phyloP scores from a whole-genome alignment of 768 basidiomycete genomes.

The Lactarius vividus region DNA sequence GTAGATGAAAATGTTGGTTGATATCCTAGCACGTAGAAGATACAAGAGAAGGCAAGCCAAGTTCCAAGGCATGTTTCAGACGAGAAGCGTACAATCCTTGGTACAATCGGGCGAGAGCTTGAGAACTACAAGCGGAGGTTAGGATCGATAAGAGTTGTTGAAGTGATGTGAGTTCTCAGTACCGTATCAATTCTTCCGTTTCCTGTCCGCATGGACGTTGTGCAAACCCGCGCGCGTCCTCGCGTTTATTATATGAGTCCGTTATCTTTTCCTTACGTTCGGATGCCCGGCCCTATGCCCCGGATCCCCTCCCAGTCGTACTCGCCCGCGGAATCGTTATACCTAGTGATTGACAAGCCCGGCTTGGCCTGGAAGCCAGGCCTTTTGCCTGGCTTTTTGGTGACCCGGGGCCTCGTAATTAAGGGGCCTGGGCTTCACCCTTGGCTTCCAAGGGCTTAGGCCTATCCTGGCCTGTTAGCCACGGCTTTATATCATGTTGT shows the following conservation, averaged over 20 bases:
- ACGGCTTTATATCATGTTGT: not conserved
- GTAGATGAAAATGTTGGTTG: not conserved
- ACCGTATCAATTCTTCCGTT: no score
- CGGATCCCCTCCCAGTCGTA: no score
- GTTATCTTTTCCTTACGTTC: no score
- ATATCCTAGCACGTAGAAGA: not conserved
- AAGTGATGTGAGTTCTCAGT: no score
- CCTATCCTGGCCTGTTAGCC: not conserved
- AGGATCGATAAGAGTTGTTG: not conserved
- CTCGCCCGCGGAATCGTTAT: no score
- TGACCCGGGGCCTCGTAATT: not conserved
- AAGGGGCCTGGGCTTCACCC: not conserved
- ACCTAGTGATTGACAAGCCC: not conserved
- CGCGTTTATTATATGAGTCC: no score
- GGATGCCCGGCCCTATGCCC: no score
- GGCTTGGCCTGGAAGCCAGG: not conserved
- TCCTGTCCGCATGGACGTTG: no score
- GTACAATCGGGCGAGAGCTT: slow-evolving; percentile 2
- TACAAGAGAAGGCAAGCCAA: not conserved
- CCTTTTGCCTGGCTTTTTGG: not conserved
- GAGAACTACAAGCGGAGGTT: not conserved
- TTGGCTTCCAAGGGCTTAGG: not conserved
- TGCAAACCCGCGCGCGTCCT: no score
- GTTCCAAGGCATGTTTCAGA: not conserved
- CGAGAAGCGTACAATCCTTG: no score